Evolutionary conservation across 257 asterid genomes (phyloP).

Genomic region (Nyctanthes arbortristis): DNA sequence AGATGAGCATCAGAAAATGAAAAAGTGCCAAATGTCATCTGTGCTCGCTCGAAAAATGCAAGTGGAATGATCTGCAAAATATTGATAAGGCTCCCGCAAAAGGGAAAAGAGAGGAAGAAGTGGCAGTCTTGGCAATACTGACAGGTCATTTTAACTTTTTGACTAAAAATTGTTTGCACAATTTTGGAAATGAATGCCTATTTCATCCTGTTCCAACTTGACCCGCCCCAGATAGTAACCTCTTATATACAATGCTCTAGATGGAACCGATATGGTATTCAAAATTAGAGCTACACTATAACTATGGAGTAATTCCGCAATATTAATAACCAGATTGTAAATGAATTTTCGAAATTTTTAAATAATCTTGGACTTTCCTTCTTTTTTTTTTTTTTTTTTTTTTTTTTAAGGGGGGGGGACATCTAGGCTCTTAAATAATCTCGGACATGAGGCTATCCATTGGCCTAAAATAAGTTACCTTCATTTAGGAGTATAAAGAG

Average conservation of each 20-base stretch:
- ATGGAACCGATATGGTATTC: background rate
- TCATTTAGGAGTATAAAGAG: slow-evolving; percentile 8
- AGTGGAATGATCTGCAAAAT: background rate
- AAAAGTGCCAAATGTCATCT: too few relatives aligned
- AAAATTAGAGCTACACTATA: background rate
- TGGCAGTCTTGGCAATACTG: background rate
- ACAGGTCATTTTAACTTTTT: background rate
- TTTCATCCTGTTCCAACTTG: background rate
- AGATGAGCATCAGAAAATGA: too few relatives aligned
- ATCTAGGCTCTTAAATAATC: background rate
- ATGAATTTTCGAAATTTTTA: background rate
- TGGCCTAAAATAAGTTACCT: slow-evolving; percentile 6
- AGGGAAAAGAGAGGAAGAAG: background rate
- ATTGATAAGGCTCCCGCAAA: background rate
- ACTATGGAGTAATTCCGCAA: background rate
- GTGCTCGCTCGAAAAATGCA: background rate
- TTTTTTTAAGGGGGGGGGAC: too few relatives aligned
- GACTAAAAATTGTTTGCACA: background rate
- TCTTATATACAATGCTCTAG: background rate
- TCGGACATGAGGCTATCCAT: background rate
- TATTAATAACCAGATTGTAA: background rate
- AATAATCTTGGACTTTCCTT: background rate
- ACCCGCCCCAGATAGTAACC: background rate
- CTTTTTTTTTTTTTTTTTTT: too few relatives aligned
- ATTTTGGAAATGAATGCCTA: background rate